Conservation (phyloP, 2,329 filamentous ascomycete species). For the Diaporthe sp. region DNA sequence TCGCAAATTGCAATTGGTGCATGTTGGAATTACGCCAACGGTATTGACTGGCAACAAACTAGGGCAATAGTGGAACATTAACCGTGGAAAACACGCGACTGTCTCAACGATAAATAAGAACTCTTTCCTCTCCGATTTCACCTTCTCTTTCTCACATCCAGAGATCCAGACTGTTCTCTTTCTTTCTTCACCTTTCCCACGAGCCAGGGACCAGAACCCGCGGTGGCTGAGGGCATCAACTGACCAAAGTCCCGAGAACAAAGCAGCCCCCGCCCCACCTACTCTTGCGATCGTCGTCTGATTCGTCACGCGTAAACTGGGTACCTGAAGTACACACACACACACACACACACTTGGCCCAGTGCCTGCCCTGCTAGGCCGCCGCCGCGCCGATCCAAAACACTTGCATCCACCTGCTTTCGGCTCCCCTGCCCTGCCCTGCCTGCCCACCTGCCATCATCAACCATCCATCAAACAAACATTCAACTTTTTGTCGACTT, state of each 20-base stretch:
- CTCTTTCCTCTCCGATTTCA: background rate
- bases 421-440: background rate
- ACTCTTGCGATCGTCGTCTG: slow-evolving; percentile 33
- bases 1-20: background rate
- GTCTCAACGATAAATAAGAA: background rate
- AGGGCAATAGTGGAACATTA: background rate
- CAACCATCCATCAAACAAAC: slow-evolving; percentile 26
- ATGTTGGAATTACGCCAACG: background rate
- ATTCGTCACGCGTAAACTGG: slow-evolving; percentile 19
- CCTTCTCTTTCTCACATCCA: background rate
- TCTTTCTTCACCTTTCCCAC: background rate
- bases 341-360: no score
- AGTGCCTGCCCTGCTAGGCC: background rate
- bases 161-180: background rate
- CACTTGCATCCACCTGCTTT: slow-evolving; percentile 8
- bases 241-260: slow-evolving; percentile 6
- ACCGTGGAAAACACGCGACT: background rate
- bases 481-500: background rate
- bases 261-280: slow-evolving; percentile 5
- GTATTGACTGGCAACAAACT: background rate
- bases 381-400: slow-evolving; percentile 25
- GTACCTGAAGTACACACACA: background rate
- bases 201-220: background rate
- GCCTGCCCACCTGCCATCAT: background rate
- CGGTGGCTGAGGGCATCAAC: background rate